phyloP scores from a whole-genome alignment of 768 basidiomycete genomes.

The Amanita rubescens region DNA sequence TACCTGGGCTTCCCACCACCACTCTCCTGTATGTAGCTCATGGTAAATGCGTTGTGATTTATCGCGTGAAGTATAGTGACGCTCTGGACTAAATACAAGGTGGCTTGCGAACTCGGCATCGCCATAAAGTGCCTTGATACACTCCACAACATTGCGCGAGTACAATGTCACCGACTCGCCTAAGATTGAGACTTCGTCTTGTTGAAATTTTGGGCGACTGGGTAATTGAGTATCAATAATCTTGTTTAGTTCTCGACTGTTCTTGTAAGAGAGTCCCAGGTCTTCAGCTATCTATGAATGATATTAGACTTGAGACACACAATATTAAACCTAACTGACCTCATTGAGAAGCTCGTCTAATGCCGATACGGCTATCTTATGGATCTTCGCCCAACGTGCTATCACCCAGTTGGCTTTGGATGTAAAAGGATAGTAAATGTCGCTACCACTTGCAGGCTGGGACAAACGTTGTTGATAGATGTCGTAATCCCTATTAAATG shows the following conservation, averaged over 20 bases:
- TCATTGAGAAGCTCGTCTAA: conserved; percentile 27
- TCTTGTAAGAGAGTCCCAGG: conserved; percentile 21
- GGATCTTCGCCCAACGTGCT: conserved; percentile 32
- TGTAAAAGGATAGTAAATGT: conserved; percentile 18
- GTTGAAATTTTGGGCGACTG: conserved; percentile 13
- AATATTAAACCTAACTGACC: no score
- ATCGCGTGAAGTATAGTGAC: no score
- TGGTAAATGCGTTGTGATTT: conserved; percentile 23
- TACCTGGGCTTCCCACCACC: conserved; percentile 48
- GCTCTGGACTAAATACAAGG: background rate
- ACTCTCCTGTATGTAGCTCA: conserved; percentile 40
- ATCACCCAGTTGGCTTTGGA: conserved; percentile 32
- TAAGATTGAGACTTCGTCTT: background rate
- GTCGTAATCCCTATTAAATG: no score
- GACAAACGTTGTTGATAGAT: no score
- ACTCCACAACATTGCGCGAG: background rate
- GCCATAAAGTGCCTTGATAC: background rate
- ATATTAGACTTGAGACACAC: no score
- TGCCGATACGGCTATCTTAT: conserved; percentile 28
- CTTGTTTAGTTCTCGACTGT: conserved; percentile 18
- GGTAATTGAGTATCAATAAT: conserved; percentile 22
- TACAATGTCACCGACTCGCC: background rate
- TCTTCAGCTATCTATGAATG: no score
- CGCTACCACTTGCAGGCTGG: no score
- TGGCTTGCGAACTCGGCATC: background rate